Evolutionary conservation across 352 stramenopile genomes (phyloP), one percentile per base, ranked within the genome.

Genomic region (Globisporangium iwayamae): DNA sequence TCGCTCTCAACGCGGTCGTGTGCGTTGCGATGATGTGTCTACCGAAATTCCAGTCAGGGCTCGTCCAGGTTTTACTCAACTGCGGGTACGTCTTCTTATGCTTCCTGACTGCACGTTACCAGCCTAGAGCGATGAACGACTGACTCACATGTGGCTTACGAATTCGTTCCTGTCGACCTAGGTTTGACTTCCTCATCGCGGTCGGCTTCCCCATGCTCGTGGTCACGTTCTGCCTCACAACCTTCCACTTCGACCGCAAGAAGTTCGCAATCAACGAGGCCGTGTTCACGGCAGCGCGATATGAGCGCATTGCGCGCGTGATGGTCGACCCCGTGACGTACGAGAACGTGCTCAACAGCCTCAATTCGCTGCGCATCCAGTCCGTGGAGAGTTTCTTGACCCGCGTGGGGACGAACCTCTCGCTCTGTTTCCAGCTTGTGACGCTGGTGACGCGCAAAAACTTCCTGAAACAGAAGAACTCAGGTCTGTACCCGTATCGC

Each of bases 321-420:
- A 61, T 70, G 1, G 39, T 65, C 2, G 50, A 78, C 36, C 68
- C 68, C 0, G 63, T 67, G 2, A 47, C 11, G 41, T 63, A 28
- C 25, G 25, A 28, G 25, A 28, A 28, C 51, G 68, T 80, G 56
- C 65, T 71, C 48, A 20, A 68, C 38, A 69, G 41, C 9, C 50
- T 81, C 10, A 69, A 78, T 14, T 71, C 62, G 3, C 61, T 83
- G 5, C 66, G 73, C 0, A 74, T 83, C 25, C 55, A 66, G 41
- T 69, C 75, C 0, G 34, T 54, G 0, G n/a, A 71, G 2, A 59
- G 69, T 14, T 64, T 78, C 11, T 74, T 79, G 38, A 66, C 65
- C 0, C 65, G 66, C 2, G 41, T 81, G 0, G 71, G 75, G 0
- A 70, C 72, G 3, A 74, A 77, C 39, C 11, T 68, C 0, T 62